Evolutionary conservation across 345 rosid species (phyloP), one percentile per base, ranked within the genome.

Genomic region (Kernera saxatilis): DNA sequence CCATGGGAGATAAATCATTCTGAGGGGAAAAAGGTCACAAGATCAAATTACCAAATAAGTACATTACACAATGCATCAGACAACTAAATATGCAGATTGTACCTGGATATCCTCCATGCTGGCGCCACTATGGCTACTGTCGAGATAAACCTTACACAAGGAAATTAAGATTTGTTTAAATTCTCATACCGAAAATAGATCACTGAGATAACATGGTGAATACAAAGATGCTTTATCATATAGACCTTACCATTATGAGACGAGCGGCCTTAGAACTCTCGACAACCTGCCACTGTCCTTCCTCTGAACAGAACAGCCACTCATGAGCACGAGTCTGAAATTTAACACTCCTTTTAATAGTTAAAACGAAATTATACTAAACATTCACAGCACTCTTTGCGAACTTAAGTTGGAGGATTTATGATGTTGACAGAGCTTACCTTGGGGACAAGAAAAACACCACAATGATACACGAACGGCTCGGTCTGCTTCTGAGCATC

Each of bases 271-370:
- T 81, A 72, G 96, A 79, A 83, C 87, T 93, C 79, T 89, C 96
- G 55, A 93, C 90, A 39, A 93, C 81, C 67, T 76, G 66, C 97
- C 97, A 91, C 70, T 91, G 98, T 75, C 98, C 98, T 87, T 89
- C 98, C 80, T 93, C 96, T 73, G 96, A 86, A 79, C 88, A 83
- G 86, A 86, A 93, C 74, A 93, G 89, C 98, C 98, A 93, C 65
- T 88, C 98, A 82, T 83, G 92, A 83, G 94, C 83, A 58, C 90
- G 88, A 65, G 87, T 76, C 97, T 92, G 95, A 83, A 85, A 85
- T 76, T 17, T 26, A 77, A 77, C 63, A 80, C 57, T 49, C 52
- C 71, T 84, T 81, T 63, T 66, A 53, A 44, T 70, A 56, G 35
- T 29, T 44, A 64, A 66, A 58, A 49, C 22, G 35, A 55, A 44